Base-by-base conservation (phyloP, 441 rosid species). In the Kokia cookei region DNA sequence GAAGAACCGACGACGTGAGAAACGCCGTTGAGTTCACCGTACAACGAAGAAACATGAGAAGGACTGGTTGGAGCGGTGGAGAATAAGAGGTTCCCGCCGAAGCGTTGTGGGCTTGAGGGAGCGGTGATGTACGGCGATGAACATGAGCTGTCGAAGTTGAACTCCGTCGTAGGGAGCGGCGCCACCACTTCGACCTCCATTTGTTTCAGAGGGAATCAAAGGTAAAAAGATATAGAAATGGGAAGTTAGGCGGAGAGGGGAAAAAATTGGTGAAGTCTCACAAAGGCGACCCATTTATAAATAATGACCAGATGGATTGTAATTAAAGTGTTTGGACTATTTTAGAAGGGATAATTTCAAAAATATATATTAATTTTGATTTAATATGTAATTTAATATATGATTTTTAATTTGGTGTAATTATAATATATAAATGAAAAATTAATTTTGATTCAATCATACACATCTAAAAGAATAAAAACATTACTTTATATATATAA, bases 101-200 rank as follows among this genome's bases (percentile, higher is more conserved):
- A 87, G 60, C 85, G 77, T 35, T 88, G 93, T 9, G 97, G 98
- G 58, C 95, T 92, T 22, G 97, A 88, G 67, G 98, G 98, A 75
- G 98, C 98, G 15, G 98, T 92, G 62, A 87, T 86, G 87, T 86
- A 94, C 0, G 98, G 97, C 54, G 97, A 88, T 12, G 98, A 94
- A 50, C 91, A 84, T 8, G 86, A 60, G 76, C 97, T 91, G 71
- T 93, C 88, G 69, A 87, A 86, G 76, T 86, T 84, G 85, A 93
- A 90, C 50, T 90, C 96, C 73, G 77, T 15, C 3, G 83, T 60
- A n/a, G 87, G 84, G n/a, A 58, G 32, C 62, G 62, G 35, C 32
- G 76, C 71, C 77, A 71, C 88, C 63, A 83, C 90, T 65, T 90
- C 89, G 78, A 75, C 75, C 63, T 88, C 92, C 93, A 87, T 84